Evolutionary conservation across 108 stramenopile species (phyloP), one percentile per base, ranked within the genome.

Genomic region (Epithemia pelagica): DNA sequence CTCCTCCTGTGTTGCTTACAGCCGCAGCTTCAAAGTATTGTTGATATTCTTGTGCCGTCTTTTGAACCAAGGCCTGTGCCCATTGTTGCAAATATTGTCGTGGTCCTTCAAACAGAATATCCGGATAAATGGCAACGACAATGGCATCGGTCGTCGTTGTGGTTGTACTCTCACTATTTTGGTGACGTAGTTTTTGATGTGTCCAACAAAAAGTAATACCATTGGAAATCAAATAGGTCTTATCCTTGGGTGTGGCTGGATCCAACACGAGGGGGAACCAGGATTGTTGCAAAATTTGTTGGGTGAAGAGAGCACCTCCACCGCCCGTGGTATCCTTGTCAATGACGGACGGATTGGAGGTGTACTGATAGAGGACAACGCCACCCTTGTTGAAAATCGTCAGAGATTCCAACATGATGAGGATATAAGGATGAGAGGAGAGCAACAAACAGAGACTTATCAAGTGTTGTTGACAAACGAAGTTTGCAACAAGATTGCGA

Each of bases 311-410:
- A 23, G 71, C 71, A 10, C 32, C 56, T 46, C 37, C 37, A 10
- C 37, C 37, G 37, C 15, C 37, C 15, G 5, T 46, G 37, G 37
- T 46, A 10, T 46, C 37, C 37, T 46, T 46, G 37, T 46, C 37
- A 2, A 70, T n/a, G 23, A 62, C 30, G 3, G 71, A 71, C 25
- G 71, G 57, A 22, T 23, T 51, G n/a, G 67, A 32, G 33, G 24
- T 8, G 55, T 85, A 70, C 59, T 79, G 81, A 61, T 79, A 85
- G 25, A 82, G 64, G 23, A 85, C 73, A 62, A 79, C 54, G 19
- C 84, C 78, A 57, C 87, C 90, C 68, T 85, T 85, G 65, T 78
- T 72, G 65, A 91, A 82, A 31, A 91, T 85, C 24, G 85, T 82
- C 61, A 91, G 62, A 20, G 83, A 81, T 54, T 88, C 82, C 25